Base-by-base conservation (phyloP, 352 stramenopile species). In the Phytophthora kernoviae region DNA sequence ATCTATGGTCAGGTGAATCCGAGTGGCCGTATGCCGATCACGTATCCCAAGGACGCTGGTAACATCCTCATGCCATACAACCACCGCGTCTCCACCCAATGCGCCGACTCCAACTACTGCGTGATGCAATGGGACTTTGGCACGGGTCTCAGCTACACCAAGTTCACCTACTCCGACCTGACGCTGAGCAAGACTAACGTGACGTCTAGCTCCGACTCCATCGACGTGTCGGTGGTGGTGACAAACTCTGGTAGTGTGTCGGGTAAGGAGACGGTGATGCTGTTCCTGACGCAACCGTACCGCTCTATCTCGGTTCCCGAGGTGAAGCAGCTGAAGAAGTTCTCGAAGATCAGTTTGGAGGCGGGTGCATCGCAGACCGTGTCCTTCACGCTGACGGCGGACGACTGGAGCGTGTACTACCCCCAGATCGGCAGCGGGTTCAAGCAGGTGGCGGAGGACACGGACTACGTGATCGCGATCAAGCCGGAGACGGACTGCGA, bases 321-420 rank as follows among this genome's bases (percentile, higher is more conserved):
- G 36, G 73, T 88, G 49, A 94, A 93, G 70, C 70, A 84, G 47
- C 68, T 96, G 22, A 88, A 89, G 59, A 79, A 83, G 52, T 94
- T 93, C 56, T 61, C 64, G 9, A 94, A 94, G 70, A 75, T 96
- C 50, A 57, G 66, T 4, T 62, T 93, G 42, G 30, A 68, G 39
- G 56, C 78, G 0, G 73, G 73, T 4, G 45, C 68, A 37, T 53
- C 59, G 9, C 55, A 62, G 22, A 57, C 45, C 15, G 64, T 83
- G 14, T 49, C 24, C 7, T 81, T 84, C 33, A 68, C 61, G 10
- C 51, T 88, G n/a, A 78, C 68, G 24, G 59, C 42, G 4, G 65
- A 72, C 12, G 79, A 90, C 58, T 87, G 75, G 75, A 81, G 76
- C 36, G 72, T 88, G 11, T 82, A 77, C 43, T 64, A 71, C 20